phyloP scores from a whole-genome alignment of 495 filamentous ascomycete species.

The Penicillium egyptiacum region DNA sequence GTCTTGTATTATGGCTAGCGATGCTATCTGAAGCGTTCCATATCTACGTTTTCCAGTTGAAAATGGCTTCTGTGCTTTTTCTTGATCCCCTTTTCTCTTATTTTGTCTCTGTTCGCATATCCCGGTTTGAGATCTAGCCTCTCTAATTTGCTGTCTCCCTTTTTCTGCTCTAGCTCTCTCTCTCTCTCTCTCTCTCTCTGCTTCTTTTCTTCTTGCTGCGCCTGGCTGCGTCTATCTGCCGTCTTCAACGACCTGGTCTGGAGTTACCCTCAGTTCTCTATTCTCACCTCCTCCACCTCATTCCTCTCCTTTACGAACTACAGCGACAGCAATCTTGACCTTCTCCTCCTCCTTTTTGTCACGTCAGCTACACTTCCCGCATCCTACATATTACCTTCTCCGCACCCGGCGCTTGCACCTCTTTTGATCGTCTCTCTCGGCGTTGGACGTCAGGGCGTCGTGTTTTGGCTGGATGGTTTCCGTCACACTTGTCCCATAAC shows the following conservation, averaged over 20 bases:
- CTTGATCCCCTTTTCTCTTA: constrained; percentile 13
- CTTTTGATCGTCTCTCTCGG: constrained; percentile 43
- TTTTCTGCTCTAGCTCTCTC: too few species aligned
- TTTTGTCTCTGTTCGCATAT: constrained; percentile 6
- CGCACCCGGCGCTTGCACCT: constrained; percentile 36
- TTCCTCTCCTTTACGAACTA: constrained; percentile 22
- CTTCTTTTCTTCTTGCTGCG: constrained; percentile 18
- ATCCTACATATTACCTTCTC: constrained; percentile 13
- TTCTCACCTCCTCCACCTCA: constrained; percentile 21
- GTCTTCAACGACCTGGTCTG: constrained; percentile 10
- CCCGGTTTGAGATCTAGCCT: constrained; percentile 7
- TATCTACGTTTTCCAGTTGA: constrained; percentile 15
- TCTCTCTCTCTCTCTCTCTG: constrained; percentile 8
- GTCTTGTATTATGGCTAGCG: constrained; percentile 19
- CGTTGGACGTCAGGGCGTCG: constrained; percentile 51
- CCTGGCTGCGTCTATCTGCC: constrained; percentile 17
- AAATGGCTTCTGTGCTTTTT: constrained; percentile 17
- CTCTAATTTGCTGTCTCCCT: constrained; percentile 3
- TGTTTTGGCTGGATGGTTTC: constrained; percentile 43
- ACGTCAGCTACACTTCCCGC: constrained; percentile 22
- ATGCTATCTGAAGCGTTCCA: constrained; percentile 28
- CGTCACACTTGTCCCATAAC: constrained; percentile 28
- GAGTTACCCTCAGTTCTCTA: constrained; percentile 1
- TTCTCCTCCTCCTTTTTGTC: constrained; percentile 14
- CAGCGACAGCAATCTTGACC: constrained; percentile 31